Evolutionary conservation across 352 stramenopile species (phyloP), one percentile per base, ranked within the genome.

Genomic region (Globisporangium splendens): DNA sequence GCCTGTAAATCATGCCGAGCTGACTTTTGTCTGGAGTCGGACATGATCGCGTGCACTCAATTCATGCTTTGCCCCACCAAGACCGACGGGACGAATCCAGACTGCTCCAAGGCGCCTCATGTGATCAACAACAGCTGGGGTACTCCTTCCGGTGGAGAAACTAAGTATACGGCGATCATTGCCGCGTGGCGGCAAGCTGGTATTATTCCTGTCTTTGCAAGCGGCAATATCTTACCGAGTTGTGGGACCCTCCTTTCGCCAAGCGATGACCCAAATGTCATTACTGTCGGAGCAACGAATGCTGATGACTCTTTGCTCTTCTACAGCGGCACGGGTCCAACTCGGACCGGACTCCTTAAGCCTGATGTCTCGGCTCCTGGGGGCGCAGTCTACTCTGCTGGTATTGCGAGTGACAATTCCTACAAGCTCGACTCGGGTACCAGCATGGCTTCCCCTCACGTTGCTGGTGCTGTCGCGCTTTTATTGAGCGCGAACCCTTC

Each of bases 281-380:
- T 82, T 51, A 38, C 46, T n/a, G 70, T 82, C 15, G 70, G 67
- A 33, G 67, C 72, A 0, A 73, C 61, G 2, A 62, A 54, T 15
- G 50, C 8, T 14, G 51, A 43, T 11, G 61, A 71, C 53, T 42
- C 18, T 1, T 50, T 82, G 7, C 46, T 54, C 3, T 46, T 28
- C 44, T 77, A 65, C 51, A 72, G 59, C 18, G 53, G 48, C 52
- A 66, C 65, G 46, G 72, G 72, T 13, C 66, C 72, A 7, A 33
- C 63, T 0, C 49, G 56, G 24, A 31, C 2, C 6, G 57, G 59
- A 18, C 46, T 55, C 44, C 33, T 63, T 8, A 75, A 75, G 57
- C 68, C 68, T 0, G 68, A 75, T 0, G 31, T 75, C n/a, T 54
- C 64, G 5, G 68, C 68, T 1, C 63, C 68, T 18, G 68, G 68